Evolutionary conservation across 371 early-diverging fungal species (phyloP), one percentile per base, ranked within the genome.

Genomic region (Lichtheimia ornata): DNA sequence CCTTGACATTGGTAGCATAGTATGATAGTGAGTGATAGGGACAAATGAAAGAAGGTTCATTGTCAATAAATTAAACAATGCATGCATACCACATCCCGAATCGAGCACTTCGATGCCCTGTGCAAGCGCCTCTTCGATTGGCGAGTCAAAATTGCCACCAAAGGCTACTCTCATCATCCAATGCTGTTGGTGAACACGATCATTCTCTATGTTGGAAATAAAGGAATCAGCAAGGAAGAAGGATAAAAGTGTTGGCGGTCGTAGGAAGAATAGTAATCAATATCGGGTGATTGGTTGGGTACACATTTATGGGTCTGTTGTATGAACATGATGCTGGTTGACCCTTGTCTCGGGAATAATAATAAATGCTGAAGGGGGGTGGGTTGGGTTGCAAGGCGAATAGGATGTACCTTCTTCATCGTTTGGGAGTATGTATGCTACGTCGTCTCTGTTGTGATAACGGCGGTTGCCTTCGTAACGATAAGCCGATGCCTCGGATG

Each of bases 381-480:
- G n/a, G n/a, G n/a, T n/a, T n/a, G 14, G 22, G 22, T 1, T 22
- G 22, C 2, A 20, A 13, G 4, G 18, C 2, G 7, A 6, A 41
- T 11, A 14, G 2, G 13, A 35, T 25, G 5, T 51, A 74, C 79
- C 79, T 67, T 67, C 74, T 43, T 80, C 72, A 45, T 85, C 83
- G 43, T 80, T 79, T 4, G 85, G 85, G 2, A 85, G 60, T 52
- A 82, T 69, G 55, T 85, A 85, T 14, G 74, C 64, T 5, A 73
- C 77, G 20, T 58, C 71, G 15, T 67, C 68, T 20, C 73, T 69
- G 20, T 74, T 69, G 50, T 82, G 79, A 25, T 73, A 77, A 35
- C 74, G 71, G 54, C 85, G 71, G 11, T 22, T 22, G 35, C 73
- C 73, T n/a, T 66, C 65, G 51, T 71, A 79, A 11, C 65, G 59